phyloP scores from a whole-genome alignment of 2,329 filamentous ascomycete genomes.

The Verticillium dahliae region DNA sequence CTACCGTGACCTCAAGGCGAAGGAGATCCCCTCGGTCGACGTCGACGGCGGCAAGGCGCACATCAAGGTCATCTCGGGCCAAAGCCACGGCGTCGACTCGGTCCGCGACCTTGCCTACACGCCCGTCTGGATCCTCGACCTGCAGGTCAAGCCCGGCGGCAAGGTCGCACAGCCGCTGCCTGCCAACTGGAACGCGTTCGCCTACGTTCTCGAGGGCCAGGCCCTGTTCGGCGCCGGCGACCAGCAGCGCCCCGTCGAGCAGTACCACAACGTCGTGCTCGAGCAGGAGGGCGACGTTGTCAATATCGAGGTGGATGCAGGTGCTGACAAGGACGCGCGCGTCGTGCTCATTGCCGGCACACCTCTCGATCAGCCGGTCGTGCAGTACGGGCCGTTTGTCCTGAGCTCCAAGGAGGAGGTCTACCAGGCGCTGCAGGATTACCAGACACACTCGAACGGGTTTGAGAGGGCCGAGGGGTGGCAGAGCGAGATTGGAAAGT shows the following conservation, averaged over 20 bases:
- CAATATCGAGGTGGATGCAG: slow-evolving; percentile 60
- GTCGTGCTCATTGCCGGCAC: slow-evolving; percentile 72
- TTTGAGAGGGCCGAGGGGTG: slow-evolving; percentile 76
- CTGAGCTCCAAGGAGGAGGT: slow-evolving; percentile 65
- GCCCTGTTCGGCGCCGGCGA: slow-evolving; percentile 54
- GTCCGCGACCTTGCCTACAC: slow-evolving; percentile 91
- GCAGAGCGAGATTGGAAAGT: slow-evolving; percentile 82
- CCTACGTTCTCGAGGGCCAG: slow-evolving; percentile 74
- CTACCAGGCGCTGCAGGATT: slow-evolving; percentile 71
- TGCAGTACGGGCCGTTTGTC: slow-evolving; percentile 86
- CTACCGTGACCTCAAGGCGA: slow-evolving; percentile 76
- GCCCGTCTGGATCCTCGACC: slow-evolving; percentile 91
- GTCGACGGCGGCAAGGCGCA: slow-evolving; percentile 66
- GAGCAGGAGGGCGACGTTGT: slow-evolving; percentile 72
- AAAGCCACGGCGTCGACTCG: slow-evolving; percentile 76
- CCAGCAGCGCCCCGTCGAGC: slow-evolving; percentile 46
- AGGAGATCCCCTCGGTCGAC: slow-evolving; percentile 71
- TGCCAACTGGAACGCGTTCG: slow-evolving; percentile 80
- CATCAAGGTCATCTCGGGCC: slow-evolving; percentile 87
- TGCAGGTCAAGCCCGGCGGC: slow-evolving; percentile 74
- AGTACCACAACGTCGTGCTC: slow-evolving; percentile 88
- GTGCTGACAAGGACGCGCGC: slow-evolving; percentile 50
- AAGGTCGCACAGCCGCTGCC: slow-evolving; percentile 70
- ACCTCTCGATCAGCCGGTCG: slow-evolving; percentile 71
- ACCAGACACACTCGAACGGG: slow-evolving; percentile 64